phyloP scores from a whole-genome alignment of 306 rosid species.

The Datisca glomerata region DNA sequence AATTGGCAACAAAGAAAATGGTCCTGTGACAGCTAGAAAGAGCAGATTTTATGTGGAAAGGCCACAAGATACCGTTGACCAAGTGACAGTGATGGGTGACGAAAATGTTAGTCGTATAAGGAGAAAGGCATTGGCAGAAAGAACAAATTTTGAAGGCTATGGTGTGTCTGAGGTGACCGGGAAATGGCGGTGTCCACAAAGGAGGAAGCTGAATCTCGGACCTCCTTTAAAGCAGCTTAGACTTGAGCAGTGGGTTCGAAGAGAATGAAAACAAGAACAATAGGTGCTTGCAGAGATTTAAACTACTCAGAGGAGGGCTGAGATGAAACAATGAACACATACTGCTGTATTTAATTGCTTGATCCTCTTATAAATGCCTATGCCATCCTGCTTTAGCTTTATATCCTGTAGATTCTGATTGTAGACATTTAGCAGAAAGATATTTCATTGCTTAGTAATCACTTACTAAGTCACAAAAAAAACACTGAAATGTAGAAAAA shows the following conservation, averaged over 20 bases:
- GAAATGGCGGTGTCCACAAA: conserved; percentile 84
- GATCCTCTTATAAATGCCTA: too few relatives aligned
- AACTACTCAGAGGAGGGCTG: too few relatives aligned
- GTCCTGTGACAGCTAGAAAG: conserved; percentile 51
- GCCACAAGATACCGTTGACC: conserved; percentile 8
- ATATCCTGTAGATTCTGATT: too few relatives aligned
- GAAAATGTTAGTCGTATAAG: conserved; percentile 16
- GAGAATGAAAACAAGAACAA: too few relatives aligned
- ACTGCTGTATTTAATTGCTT: too few relatives aligned
- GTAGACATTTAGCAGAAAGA: too few relatives aligned
- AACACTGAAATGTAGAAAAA: too few relatives aligned
- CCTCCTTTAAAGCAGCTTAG: conserved; percentile 86
- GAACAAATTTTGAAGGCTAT: conserved; percentile 44
- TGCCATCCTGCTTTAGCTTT: too few relatives aligned
- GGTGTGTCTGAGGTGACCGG: conserved; percentile 36
- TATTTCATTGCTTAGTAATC: too few relatives aligned
- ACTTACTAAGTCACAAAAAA: too few relatives aligned
- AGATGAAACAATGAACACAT: too few relatives aligned
- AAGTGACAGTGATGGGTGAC: conserved; percentile 11
- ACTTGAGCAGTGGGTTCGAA: conserved; percentile 78
- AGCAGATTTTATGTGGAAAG: conserved; percentile 15
- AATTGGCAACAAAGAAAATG: conserved; percentile 30
- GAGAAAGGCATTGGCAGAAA: conserved; percentile 48
- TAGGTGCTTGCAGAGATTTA: too few relatives aligned
- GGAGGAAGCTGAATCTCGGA: conserved; percentile 49